These are phyloP conservation scores for Anthracocystis walkeri DNA, from an alignment of 1,284 basidiomycete genomes.

Conservation along the genomic window DNA sequence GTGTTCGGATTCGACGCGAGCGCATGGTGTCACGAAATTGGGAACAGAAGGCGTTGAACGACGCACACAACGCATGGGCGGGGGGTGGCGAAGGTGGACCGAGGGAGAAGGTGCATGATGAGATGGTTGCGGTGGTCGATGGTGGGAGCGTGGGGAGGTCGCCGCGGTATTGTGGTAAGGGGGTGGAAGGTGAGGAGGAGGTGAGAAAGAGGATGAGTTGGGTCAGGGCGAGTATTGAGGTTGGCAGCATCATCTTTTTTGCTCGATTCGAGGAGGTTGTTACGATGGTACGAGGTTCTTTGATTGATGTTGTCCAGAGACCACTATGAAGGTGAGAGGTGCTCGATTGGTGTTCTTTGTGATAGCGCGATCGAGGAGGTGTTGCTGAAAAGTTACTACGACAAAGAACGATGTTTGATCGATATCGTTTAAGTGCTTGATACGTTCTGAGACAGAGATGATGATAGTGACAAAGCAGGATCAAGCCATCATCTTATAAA, in stretches of 20 bases:
- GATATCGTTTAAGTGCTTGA: too few species aligned
- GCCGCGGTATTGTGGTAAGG: slow-evolving; percentile 2
- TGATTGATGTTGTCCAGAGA: too few species aligned
- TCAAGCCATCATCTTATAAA: too few species aligned
- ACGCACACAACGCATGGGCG: slow-evolving; percentile 20
- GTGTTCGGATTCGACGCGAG: slow-evolving; percentile 8
- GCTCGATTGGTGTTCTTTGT: too few species aligned
- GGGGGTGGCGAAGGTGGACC: slow-evolving; percentile 37
- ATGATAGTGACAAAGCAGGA: too few species aligned
- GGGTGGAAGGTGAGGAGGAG: background rate
- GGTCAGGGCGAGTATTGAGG: slow-evolving; percentile 12
- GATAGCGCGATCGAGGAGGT: too few species aligned
- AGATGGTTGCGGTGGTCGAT: slow-evolving; percentile 5
- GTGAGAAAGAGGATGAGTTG: slow-evolving; percentile 7
- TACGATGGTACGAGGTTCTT: too few species aligned
- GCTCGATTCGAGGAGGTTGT: background rate
- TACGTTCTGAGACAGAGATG: too few species aligned
- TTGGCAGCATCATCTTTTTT: slow-evolving; percentile 16
- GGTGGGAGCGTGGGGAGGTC: slow-evolving; percentile 10
- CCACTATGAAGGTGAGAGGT: too few species aligned
- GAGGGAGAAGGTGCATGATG: slow-evolving; percentile 37
- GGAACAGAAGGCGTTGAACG: slow-evolving; percentile 29
- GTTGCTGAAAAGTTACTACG: too few species aligned
- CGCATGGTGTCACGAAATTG: slow-evolving; percentile 13
- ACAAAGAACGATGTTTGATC: too few species aligned